Evolutionary conservation across 75 land plant species (phyloP).

Genomic region (Cunninghamia lanceolata): DNA sequence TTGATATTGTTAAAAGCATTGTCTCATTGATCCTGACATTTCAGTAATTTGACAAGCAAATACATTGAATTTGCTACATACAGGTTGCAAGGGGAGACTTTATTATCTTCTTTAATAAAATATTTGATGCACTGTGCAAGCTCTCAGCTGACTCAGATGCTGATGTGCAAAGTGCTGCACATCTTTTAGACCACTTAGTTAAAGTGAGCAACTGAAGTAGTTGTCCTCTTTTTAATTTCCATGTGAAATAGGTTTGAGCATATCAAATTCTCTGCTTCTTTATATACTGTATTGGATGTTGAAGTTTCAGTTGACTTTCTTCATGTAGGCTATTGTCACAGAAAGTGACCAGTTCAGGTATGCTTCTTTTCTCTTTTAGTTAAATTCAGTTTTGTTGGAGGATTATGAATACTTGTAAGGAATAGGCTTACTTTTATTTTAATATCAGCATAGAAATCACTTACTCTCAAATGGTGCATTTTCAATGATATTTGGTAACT

Average conservation of each 20-base stretch:
- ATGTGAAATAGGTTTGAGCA: background rate
- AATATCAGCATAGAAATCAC: background rate
- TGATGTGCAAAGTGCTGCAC: conserved; percentile 99
- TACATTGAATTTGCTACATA: background rate
- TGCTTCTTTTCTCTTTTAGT: background rate
- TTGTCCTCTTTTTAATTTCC: conserved; percentile 1
- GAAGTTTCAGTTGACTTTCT: conserved; percentile 2
- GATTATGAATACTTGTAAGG: background rate
- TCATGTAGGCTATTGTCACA: conserved; percentile 94
- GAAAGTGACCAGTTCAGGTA: conserved; percentile 99
- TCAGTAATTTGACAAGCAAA: background rate
- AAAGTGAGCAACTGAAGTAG: conserved; percentile 50
- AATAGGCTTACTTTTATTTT: conserved; percentile 3
- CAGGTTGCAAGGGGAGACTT: conserved; percentile 99
- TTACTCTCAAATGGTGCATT: background rate
- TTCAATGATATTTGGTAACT: background rate
- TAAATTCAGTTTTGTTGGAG: too few species aligned
- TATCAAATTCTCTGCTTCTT: background rate
- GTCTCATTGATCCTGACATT: too few species aligned
- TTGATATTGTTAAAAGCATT: background rate
- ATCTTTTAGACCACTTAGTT: conserved; percentile 94
- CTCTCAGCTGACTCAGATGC: conserved; percentile 98
- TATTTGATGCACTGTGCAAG: conserved; percentile 99
- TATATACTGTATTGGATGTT: background rate
- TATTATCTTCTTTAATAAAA: conserved; percentile 87